Base-by-base conservation (phyloP, 2,329 filamentous ascomycete genomes). In the Leptographium flavum region DNA sequence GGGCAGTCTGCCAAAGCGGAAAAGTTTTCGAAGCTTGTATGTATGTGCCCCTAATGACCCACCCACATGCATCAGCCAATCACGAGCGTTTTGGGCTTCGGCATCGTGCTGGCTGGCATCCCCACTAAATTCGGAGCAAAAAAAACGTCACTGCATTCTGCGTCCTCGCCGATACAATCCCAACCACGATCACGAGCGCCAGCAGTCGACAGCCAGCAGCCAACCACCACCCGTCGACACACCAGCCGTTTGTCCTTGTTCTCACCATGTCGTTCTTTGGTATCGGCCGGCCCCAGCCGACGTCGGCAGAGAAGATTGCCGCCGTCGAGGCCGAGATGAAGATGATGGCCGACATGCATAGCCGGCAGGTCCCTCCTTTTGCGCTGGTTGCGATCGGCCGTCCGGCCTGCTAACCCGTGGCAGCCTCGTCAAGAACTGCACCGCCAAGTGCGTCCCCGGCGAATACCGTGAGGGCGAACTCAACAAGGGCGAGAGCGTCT, bases 401-500 rank as follows among this genome's bases (percentile, higher is more conserved):
- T 43, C 28, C 27, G 25, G 6, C 21, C 40, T 42, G 15, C 22
- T 17, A 10, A 3, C 11, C 19, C 5, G 4, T 7, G 7, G 21
- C 55, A 93, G 87, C 52, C 76, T 96, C 52, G 81, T 87, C 58
- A 80, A 86, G 65, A 84, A 86, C 51, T 98, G 92, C 77, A 79
- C 84, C 55, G 79, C 83, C 63, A 98, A 98, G 73, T 98, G 92
- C 69, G 77, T 98, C 56, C 90, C 90, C 51, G 73, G 70, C 59
- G 80, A 90, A 58, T 98, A 96, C 78, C 87, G 87, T 63, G 92
- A 98, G 71, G 79, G 77, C 63, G 90, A 98, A 57, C 80, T 98
- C 59, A 94, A 95, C 78, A 98, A 98, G 72, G 93, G 88, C 73
- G 92, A 98, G 69, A 87, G 83, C 55, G 92, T 98, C 57, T 98